Percentiles rank a stretch among this genome's conserved stretches.
These are phyloP conservation scores for Saccharomycopsis babjevae DNA, from an alignment of 805 yeast species.

Conservation along the genomic window DNA sequence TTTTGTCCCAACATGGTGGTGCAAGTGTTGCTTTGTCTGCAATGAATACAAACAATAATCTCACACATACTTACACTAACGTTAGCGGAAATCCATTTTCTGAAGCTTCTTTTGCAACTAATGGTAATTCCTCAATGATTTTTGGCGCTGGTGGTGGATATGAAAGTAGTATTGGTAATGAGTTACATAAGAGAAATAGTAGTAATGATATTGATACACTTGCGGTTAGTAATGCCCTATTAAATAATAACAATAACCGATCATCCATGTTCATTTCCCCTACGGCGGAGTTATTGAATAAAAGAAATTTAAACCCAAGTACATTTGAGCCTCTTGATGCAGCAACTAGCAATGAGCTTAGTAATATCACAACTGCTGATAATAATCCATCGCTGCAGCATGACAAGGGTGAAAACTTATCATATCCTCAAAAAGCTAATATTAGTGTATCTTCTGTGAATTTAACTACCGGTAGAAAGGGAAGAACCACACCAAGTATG, in stretches of 20 bases:
- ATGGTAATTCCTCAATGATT: conserved; percentile 1
- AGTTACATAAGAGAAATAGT: conserved; percentile 16
- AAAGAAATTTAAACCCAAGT: background rate
- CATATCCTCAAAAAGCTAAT: conserved; percentile 11
- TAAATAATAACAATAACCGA: background rate
- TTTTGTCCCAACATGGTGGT: background rate
- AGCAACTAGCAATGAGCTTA: background rate
- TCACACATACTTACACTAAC: background rate
- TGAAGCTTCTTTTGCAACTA: background rate
- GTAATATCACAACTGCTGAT: background rate
- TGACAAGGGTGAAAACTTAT: background rate
- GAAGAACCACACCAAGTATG: conserved; percentile 17
- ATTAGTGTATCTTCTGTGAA: background rate
- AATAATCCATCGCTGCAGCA: background rate
- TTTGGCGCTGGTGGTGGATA: background rate
- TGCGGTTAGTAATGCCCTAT: background rate
- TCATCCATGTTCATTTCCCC: conserved; percentile 59
- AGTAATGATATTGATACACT: conserved; percentile 14
- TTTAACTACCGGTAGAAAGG: conserved; percentile 6
- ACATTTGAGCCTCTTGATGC: background rate
- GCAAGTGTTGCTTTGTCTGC: background rate
- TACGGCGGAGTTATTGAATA: conserved; percentile 58
- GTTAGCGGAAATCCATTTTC: background rate
- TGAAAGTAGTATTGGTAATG: background rate
- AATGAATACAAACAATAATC: background rate